Conservation (phyloP, 768 basidiomycete genomes). For the Tylopilus felleus region DNA sequence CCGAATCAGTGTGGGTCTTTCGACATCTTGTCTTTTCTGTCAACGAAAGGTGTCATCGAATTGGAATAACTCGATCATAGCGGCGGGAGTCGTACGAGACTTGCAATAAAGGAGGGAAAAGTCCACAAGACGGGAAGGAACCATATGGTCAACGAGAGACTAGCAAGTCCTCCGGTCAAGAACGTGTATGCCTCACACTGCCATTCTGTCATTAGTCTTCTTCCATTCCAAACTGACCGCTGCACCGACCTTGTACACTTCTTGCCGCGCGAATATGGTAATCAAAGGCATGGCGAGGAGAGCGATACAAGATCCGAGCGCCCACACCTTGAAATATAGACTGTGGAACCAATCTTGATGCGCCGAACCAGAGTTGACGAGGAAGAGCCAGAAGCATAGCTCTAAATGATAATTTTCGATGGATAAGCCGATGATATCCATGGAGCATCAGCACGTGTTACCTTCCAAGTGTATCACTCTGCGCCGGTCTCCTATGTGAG, state of each 20-base stretch:
- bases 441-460: conserved; percentile 19
- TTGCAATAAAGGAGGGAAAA: conserved; percentile 63
- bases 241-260: conserved; percentile 54
- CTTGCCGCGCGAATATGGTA: conserved; percentile 56
- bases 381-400: conserved; percentile 85
- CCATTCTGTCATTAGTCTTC: conserved; percentile 10
- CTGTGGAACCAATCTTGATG: conserved; percentile 78
- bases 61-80: background rate
- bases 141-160: conserved; percentile 67
- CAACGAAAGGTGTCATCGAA: background rate
- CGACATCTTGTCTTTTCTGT: conserved; percentile 61
- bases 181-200: conserved; percentile 71
- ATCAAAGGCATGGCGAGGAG: conserved; percentile 68
- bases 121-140: conserved; percentile 70
- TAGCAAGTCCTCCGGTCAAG: conserved; percentile 66
- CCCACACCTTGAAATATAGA: conserved; percentile 72
- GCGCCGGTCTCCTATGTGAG: background rate
- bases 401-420: conserved; percentile 40
- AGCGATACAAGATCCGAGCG: conserved; percentile 57
- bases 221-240: background rate
- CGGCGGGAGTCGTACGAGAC: conserved; percentile 45
- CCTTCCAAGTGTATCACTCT: conserved; percentile 84
- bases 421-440: background rate
- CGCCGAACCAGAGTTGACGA: conserved; percentile 58
- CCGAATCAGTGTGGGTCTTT: conserved; percentile 59